Evolutionary conservation across 331 rosid genomes (phyloP).

Genomic region (Quercus phellos): DNA sequence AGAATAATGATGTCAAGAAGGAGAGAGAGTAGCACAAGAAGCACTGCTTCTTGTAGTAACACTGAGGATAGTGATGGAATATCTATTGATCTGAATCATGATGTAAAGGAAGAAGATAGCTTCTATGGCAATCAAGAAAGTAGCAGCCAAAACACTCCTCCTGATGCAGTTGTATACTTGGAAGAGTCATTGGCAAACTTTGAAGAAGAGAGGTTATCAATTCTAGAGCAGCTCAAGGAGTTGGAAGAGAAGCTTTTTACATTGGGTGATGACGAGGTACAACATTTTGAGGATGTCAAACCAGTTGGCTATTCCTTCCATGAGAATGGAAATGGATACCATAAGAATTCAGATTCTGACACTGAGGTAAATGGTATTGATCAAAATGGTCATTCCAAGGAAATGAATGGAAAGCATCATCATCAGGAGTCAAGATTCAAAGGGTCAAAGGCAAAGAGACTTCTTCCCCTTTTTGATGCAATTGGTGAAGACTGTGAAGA

Average conservation of each 20-base stretch:
- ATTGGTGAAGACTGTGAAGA: slow-evolving; percentile 51
- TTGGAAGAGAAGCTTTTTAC: slow-evolving; percentile 82
- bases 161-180: slow-evolving; percentile 60
- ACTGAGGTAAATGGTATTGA: slow-evolving; percentile 39
- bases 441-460: slow-evolving; percentile 65
- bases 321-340: slow-evolving; percentile 72
- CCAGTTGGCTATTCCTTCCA: slow-evolving; percentile 31
- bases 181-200: slow-evolving; percentile 71
- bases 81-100: slow-evolving; percentile 61
- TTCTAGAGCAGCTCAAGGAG: slow-evolving; percentile 72
- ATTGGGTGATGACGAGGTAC: slow-evolving; percentile 60
- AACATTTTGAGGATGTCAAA: slow-evolving; percentile 36
- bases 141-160: slow-evolving; percentile 68
- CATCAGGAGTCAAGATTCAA: slow-evolving; percentile 46
- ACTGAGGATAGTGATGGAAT: slow-evolving; percentile 80
- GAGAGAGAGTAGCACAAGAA: slow-evolving; percentile 51
- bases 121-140: slow-evolving; percentile 42
- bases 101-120: slow-evolving; percentile 62
- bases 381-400: slow-evolving; percentile 55
- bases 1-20: slow-evolving; percentile 44
- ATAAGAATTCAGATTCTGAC: slow-evolving; percentile 31
- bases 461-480: slow-evolving; percentile 86
- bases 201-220: slow-evolving; percentile 86
- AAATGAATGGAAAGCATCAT: slow-evolving; percentile 60
- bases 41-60: slow-evolving; percentile 72